Base-by-base conservation (phyloP, 2,329 filamentous ascomycete genomes). In the Beauveria pseudobassiana region DNA sequence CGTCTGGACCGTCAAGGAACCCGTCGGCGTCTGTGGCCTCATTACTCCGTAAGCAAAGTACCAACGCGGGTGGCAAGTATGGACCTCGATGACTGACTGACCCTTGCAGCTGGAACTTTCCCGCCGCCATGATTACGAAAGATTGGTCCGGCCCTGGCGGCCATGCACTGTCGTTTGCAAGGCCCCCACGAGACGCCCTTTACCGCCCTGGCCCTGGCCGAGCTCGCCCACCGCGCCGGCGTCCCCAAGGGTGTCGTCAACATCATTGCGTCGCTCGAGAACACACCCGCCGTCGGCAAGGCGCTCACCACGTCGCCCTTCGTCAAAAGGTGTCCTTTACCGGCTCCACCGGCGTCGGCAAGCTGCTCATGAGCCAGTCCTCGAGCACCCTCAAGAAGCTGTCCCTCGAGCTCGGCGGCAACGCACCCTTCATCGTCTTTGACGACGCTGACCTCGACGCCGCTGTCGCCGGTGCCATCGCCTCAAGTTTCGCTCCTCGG, bases 151-250 rank as follows among this genome's bases (percentile, higher is more conserved):
- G 90, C 89, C 9, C 81, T 98, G 61, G 95, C 95, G 20, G 93
- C 92, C n/a, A 95, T 98, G 93, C 77, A 96, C 93, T 0, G 90
- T 96, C 2, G 93, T 98, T 1, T 87, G 87, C 69, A 99, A 99
- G 75, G 89, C 92, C 18, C 93, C 1, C 87, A 88, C 54, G 93
- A 98, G 79, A 97, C 95, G 1, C 95, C 93, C 0, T 95, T 93
- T 73, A 96, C 93, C 26, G 87, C 91, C 0, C 87, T 96, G 43
- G 93, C 93, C 1, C 76, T 98, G 22, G 91, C 91, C 1, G 93
- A 96, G 75, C 84, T 98, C 45, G 91, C 88, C 10, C 84, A 90
- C 70, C 87, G 93, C 18, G 93, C 93, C 16, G 93, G 95, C 18
- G 88, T 98, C 34, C 93, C 95, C 46, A 87, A 88, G 70, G 93